Base-by-base conservation (phyloP, 2,329 filamentous ascomycete species). In the Exophiala phaeomuriformis region DNA sequence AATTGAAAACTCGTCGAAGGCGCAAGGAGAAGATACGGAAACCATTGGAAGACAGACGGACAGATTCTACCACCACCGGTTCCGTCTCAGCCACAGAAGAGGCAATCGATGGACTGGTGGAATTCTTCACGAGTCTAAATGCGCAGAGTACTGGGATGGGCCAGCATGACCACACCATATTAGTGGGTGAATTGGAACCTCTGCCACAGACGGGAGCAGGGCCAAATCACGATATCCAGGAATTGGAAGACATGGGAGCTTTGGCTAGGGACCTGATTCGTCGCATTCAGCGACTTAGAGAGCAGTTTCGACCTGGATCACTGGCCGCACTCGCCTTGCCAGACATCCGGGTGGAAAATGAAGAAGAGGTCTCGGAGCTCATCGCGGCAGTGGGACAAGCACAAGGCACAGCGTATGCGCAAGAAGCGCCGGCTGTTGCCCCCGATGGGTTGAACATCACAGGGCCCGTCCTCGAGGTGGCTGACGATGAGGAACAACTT, bases 241-340 rank as follows among this genome's bases (percentile, higher is more conserved):
- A 62, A 41, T 45, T 63, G 39, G 55, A 62, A 49, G 58, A 62
- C 33, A 61, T 63, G 47, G 58, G 58, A 8, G 47, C 53, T 28
- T 48, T 61, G 31, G 60, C 58, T 3, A 48, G 60, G 46, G 56
- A 61, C 36, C 50, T 63, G 47, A 60, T 62, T 28, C 53, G 52
- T 28, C 52, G 58, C 27, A 60, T 63, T 7, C 61, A 62, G 49
- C 53, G 51, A 9, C 49, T 63, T 28, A 48, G 61, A 52, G 59
- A 57, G n/a, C 61, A 63, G 43, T 61, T 59, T 36, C 37, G 53
- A 5, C 61, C 61, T 0, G 60, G 58, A 4, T 62, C 60, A 9
- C 44, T 59, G 27, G 61, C 60, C 4, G 61, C 61, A 9, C 50
- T 59, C 8, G 61, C 61, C 1, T 47, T 63, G 10, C 61, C 61